These are phyloP conservation scores for Camellia japonica DNA, from an alignment of 148 eudicot genomes.

Conservation along the genomic window DNA sequence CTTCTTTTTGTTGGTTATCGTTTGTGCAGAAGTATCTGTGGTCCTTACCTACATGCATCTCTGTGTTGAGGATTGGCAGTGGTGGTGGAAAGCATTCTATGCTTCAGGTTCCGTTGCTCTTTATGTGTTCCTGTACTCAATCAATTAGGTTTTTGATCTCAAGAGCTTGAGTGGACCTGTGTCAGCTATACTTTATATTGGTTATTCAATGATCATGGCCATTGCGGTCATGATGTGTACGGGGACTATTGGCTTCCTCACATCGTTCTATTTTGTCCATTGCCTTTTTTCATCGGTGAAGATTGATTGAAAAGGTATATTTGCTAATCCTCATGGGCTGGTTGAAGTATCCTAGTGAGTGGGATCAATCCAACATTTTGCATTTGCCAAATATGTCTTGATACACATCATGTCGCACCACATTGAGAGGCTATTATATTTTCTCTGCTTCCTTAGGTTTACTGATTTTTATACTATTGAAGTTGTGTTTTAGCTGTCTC, in stretches of 20 bases:
- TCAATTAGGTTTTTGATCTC: conserved; percentile 58
- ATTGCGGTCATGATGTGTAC: conserved; percentile 60
- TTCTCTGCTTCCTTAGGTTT: not conserved
- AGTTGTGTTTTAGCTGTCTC: conserved; percentile 5
- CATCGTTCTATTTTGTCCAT: conserved; percentile 58
- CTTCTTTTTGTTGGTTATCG: conserved; percentile 41
- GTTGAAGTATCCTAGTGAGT: not conserved
- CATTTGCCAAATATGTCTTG: not conserved
- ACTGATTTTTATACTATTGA: not conserved
- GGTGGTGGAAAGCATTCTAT: conserved; percentile 81
- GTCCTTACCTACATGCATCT: conserved; percentile 71
- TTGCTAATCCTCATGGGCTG: not conserved
- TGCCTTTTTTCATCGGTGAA: conserved; percentile 67
- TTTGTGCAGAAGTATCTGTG: conserved; percentile 60
- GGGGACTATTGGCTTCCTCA: conserved; percentile 59
- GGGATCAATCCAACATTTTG: conserved; percentile 7
- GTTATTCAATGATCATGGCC: conserved; percentile 61
- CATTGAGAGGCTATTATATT: conserved; percentile 3
- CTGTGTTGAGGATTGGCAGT: conserved; percentile 68
- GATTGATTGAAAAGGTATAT: conserved; percentile 34
- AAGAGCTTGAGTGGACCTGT: conserved; percentile 57
- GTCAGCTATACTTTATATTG: conserved; percentile 58
- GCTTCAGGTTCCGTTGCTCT: conserved; percentile 63
- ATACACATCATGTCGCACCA: conserved; percentile 3
- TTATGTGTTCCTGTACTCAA: conserved; percentile 66